A percentile compares a stretch with the other conserved stretches of the same genome.
Conservation (phyloP, 495 filamentous ascomycete genomes). For the Chaetomidium leptoderma region DNA sequence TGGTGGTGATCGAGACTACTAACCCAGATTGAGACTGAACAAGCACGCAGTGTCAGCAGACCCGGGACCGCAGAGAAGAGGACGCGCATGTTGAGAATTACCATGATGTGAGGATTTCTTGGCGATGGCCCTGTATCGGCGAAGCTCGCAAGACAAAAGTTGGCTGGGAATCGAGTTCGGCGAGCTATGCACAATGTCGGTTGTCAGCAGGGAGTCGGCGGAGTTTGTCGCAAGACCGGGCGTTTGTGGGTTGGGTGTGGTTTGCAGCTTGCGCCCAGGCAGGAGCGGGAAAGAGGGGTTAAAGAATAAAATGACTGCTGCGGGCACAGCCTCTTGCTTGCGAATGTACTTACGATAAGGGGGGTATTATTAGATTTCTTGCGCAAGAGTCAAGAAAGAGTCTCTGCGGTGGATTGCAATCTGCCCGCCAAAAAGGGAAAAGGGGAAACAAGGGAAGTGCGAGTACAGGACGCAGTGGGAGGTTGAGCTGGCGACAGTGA, state of each 20-base stretch:
- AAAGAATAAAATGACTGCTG: constrained; percentile 10
- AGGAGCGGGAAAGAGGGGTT: constrained; percentile 15
- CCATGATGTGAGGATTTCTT: constrained; percentile 6
- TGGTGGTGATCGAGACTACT: constrained; percentile 32
- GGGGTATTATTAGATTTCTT: neutral
- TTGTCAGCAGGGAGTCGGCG: constrained; percentile 1
- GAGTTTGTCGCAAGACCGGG: constrained; percentile 2
- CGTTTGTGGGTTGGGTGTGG: neutral
- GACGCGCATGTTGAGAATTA: neutral
- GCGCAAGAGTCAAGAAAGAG: neutral
- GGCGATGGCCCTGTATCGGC: neutral
- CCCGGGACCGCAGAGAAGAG: neutral
- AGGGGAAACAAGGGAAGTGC: neutral
- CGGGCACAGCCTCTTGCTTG: constrained; percentile 11
- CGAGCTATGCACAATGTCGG: neutral
- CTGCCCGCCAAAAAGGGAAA: neutral
- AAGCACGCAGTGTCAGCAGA: constrained; percentile 12
- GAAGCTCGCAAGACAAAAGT: neutral
- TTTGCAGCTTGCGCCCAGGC: constrained; percentile 9
- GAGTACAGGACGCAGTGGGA: neutral
- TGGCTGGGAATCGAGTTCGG: neutral
- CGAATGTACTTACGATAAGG: constrained; percentile 14
- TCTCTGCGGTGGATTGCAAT: neutral
- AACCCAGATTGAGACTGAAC: constrained; percentile 65
- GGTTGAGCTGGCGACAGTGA: constrained; percentile 19